These are phyloP conservation scores for Chamaecyparis obtusa DNA, from an alignment of 75 land plant species.

Conservation along the genomic window DNA sequence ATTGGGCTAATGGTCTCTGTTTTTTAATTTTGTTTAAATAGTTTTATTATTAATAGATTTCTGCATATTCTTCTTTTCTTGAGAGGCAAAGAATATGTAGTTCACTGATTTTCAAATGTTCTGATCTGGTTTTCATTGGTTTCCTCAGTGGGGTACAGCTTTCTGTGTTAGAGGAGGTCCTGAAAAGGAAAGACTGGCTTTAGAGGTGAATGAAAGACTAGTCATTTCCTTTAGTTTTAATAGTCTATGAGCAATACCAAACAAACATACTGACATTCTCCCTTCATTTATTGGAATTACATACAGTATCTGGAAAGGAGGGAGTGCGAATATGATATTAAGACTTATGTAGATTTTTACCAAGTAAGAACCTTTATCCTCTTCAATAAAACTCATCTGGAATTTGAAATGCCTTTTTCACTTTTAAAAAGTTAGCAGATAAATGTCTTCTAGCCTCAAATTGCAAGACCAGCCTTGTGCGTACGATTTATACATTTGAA, in stretches of 20 bases:
- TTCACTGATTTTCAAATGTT: neutral
- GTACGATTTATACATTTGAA: neutral
- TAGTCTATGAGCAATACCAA: neutral
- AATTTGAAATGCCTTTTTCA: too few species aligned
- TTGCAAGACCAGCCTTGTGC: neutral
- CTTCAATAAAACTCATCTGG: neutral
- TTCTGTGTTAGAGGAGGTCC: constrained; percentile 66
- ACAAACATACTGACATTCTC: too few species aligned
- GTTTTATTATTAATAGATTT: neutral
- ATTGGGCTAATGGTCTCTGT: neutral
- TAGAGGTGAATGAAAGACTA: constrained; percentile 47
- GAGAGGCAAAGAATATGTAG: neutral
- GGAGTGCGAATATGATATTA: constrained; percentile 87
- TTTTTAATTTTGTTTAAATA: neutral
- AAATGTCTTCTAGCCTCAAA: neutral
- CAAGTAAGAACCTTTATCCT: constrained; percentile 33
- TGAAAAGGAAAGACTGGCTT: constrained; percentile 60
- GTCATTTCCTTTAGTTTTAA: constrained; percentile 10
- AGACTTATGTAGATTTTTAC: constrained; percentile 73
- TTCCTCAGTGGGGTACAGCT: constrained; percentile 93
- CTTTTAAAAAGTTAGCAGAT: neutral
- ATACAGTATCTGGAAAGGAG: constrained; percentile 85
- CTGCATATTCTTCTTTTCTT: neutral
- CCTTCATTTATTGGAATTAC: neutral
- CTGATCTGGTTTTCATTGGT: neutral